Evolutionary conservation across 2,329 filamentous ascomycete species (phyloP).

Genomic region (Diaporthe velutina): DNA sequence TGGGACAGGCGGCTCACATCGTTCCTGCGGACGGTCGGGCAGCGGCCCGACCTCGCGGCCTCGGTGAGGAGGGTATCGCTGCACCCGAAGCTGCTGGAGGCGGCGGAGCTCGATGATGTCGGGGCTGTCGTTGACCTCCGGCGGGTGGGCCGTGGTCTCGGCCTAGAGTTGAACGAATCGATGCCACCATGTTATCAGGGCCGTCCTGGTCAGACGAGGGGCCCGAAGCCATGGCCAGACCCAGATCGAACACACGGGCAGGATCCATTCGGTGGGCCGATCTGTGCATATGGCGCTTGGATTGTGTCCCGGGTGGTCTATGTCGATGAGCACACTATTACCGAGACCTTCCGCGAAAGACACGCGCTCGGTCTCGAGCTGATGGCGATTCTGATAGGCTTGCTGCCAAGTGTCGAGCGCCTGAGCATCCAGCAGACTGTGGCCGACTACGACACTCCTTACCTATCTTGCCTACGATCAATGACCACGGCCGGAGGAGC

Average conservation of each 20-base stretch:
- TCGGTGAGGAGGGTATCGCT: slow-evolving; percentile 9
- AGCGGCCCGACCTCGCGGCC: slow-evolving; percentile 41
- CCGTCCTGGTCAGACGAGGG: neutral
- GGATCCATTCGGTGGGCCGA: too few species aligned
- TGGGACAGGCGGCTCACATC: slow-evolving; percentile 42
- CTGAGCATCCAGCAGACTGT: slow-evolving; percentile 20
- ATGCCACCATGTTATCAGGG: neutral
- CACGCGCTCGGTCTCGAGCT: slow-evolving; percentile 2
- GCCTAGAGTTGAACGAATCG: neutral
- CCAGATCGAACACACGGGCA: too few species aligned
- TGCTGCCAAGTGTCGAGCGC: neutral
- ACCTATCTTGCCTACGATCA: neutral
- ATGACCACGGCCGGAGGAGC: neutral
- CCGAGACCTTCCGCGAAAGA: neutral
- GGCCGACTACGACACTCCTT: neutral
- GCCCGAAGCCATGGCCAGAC: neutral
- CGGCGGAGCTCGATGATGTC: neutral
- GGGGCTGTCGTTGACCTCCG: neutral
- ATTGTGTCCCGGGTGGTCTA: neutral
- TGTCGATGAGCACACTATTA: neutral
- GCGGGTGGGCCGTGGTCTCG: neutral
- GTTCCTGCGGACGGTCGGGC: slow-evolving; percentile 43
- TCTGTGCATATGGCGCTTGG: too few species aligned
- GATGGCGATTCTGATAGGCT: neutral
- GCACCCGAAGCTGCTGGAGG: neutral